phyloP scores from a whole-genome alignment of 306 rosid genomes.

The Acmispon strigosus region DNA sequence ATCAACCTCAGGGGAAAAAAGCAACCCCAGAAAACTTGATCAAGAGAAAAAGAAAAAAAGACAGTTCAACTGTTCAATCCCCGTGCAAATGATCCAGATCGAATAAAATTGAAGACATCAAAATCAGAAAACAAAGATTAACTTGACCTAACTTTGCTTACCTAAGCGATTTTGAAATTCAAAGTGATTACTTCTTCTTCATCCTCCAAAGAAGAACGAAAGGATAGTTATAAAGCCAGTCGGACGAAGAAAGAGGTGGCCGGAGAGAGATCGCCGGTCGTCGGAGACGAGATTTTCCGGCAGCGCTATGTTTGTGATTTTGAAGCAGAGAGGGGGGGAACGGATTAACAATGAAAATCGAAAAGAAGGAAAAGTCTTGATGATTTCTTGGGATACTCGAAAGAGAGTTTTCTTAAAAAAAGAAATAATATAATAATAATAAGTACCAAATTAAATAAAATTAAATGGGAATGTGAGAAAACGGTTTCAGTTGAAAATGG shows the following conservation, averaged over 20 bases:
- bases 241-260: not conserved
- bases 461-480: conserved; percentile 6
- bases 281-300: conserved; percentile 24
- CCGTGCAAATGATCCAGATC: not conserved
- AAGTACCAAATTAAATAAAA: not conserved
- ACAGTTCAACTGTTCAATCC: not conserved
- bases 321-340: not conserved
- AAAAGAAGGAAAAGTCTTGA: not conserved
- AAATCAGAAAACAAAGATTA: not conserved
- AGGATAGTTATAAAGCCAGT: not conserved
- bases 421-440: not conserved
- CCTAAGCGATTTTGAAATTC: not conserved
- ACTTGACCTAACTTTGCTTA: not conserved
- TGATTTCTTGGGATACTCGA: not conserved
- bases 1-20: not conserved
- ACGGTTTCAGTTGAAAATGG: conserved; percentile 43
- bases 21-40: not conserved
- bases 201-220: not conserved
- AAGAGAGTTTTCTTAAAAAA: not conserved
- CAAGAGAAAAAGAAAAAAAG: not conserved
- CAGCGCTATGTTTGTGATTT: not conserved
- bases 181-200: not conserved
- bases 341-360: not conserved
- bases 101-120: not conserved
- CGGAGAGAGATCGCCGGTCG: not conserved